Evolutionary conservation across 176 grass and related monocot genomes (phyloP).

Genomic region (Musa itinerans): DNA sequence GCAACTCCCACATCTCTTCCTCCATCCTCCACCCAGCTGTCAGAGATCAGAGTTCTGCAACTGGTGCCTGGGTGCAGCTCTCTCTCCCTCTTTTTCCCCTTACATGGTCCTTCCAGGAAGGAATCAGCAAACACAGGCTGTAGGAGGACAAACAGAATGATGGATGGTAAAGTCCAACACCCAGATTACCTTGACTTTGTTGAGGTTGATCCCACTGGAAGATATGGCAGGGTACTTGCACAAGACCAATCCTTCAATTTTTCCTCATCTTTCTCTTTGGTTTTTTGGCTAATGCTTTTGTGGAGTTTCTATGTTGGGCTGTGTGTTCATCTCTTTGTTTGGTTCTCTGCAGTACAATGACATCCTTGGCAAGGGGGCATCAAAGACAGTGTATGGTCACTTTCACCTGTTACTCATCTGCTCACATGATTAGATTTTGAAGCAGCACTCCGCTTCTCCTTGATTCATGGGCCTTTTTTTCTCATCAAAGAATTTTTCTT

Average conservation of each 20-base stretch:
- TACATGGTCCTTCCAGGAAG: background rate
- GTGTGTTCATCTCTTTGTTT: constrained; percentile 14
- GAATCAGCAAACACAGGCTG: background rate
- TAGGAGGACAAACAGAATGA: constrained; percentile 37
- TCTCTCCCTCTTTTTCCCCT: too few species aligned
- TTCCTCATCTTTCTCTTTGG: background rate
- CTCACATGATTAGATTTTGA: background rate
- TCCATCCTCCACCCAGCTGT: background rate
- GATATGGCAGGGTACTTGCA: constrained; percentile 80
- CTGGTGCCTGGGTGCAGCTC: too few species aligned
- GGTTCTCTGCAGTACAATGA: constrained; percentile 56
- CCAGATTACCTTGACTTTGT: constrained; percentile 52
- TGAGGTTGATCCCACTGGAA: constrained; percentile 83
- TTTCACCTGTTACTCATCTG: background rate
- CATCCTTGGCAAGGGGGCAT: constrained; percentile 91
- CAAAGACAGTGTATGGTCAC: constrained; percentile 90
- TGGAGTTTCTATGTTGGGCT: background rate
- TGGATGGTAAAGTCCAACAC: constrained; percentile 32
- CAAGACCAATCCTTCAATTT: constrained; percentile 13
- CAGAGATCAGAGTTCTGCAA: background rate
- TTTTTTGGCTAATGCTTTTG: background rate
- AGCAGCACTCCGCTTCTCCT: background rate
- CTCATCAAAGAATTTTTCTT: background rate
- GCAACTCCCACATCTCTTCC: background rate
- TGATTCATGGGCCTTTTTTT: background rate